Conservation (phyloP, 2,329 filamentous ascomycete genomes). For the Talaromyces sp. region DNA sequence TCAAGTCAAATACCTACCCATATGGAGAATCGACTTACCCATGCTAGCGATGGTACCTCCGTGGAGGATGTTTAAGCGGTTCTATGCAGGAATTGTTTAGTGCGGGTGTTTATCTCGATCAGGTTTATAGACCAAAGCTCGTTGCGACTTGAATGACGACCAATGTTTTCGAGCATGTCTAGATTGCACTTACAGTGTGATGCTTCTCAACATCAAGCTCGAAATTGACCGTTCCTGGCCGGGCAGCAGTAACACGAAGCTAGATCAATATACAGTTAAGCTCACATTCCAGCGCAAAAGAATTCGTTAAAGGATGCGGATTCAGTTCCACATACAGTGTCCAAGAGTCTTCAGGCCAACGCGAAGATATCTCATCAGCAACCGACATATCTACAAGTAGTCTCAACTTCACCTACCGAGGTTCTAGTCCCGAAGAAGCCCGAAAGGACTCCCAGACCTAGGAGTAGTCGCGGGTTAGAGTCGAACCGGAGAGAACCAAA, state of each 20-base stretch:
- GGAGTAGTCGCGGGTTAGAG: constrained; percentile 20
- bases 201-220: constrained; percentile 66
- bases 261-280: constrained; percentile 31
- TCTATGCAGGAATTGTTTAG: constrained; percentile 47
- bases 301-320: background rate
- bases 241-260: constrained; percentile 64
- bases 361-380: constrained; percentile 4
- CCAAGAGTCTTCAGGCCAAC: constrained; percentile 22
- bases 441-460: constrained; percentile 86
- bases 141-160: too few relatives aligned
- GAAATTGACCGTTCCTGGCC: constrained; percentile 65
- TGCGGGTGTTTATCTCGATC: too few relatives aligned
- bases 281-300: background rate
- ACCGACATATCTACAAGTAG: background rate
- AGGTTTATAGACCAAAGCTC: too few relatives aligned
- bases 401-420: constrained; percentile 62
- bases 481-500: background rate
- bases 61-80: constrained; percentile 67
- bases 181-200: constrained; percentile 59
- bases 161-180: too few relatives aligned
- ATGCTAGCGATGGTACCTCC: constrained; percentile 68
- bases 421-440: constrained; percentile 82
- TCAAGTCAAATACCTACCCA: too few relatives aligned
- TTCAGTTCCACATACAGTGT: constrained; percentile 1
- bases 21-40: constrained; percentile 38